Evolutionary conservation across 2,329 filamentous ascomycete genomes (phyloP).

Genomic region (Colletotrichum nymphaeae): DNA sequence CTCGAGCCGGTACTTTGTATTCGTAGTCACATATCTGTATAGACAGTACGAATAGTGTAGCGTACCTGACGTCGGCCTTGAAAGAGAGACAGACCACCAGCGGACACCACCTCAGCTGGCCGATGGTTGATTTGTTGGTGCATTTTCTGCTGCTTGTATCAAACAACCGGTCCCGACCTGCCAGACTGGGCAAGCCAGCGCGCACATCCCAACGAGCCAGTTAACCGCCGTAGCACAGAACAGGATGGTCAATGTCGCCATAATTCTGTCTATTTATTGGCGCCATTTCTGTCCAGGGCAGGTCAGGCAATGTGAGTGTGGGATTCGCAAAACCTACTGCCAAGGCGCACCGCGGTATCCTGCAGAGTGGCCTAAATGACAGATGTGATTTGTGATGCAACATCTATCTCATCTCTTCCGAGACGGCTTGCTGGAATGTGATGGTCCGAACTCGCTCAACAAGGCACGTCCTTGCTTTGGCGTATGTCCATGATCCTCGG

Average conservation of each 20-base stretch:
- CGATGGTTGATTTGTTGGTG: neutral
- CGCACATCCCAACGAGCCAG: neutral
- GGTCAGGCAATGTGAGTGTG: neutral
- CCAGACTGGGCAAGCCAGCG: constrained; percentile 19
- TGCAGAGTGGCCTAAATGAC: neutral
- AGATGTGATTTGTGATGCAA: neutral
- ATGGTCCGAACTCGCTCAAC: constrained; percentile 22
- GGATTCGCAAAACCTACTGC: neutral
- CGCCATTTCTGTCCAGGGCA: neutral
- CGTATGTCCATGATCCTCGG: constrained; percentile 3
- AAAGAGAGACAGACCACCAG: neutral
- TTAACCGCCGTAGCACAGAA: neutral
- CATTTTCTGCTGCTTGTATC: neutral
- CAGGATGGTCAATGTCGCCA: neutral
- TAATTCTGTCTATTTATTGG: neutral
- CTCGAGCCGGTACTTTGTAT: neutral
- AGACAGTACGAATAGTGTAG: no score
- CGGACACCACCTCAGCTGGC: constrained; percentile 1
- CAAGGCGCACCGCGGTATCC: neutral
- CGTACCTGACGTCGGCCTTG: neutral
- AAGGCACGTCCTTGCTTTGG: constrained; percentile 15
- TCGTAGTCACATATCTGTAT: no score
- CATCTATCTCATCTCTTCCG: constrained; percentile 23
- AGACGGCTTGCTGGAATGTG: constrained; percentile 8
- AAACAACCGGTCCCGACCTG: constrained; percentile 12